Percentiles rank a stretch among this genome's conserved stretches.
These are phyloP conservation scores for Backusella psychrophila DNA, from an alignment of 192 early-diverging fungal genomes.

Conservation along the genomic window DNA sequence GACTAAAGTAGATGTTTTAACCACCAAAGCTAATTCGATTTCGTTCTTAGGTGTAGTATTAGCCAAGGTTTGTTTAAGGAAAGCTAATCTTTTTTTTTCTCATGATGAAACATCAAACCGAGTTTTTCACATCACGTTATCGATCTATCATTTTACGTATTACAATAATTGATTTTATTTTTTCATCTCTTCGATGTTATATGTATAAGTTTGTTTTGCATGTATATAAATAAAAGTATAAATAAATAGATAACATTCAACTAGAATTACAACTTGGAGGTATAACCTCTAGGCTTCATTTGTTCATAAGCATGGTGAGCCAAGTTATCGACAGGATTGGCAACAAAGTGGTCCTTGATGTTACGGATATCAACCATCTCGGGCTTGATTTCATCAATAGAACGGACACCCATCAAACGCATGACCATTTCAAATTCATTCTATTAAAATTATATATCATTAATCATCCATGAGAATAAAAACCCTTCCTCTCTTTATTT, in stretches of 20 bases:
- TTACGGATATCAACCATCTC: conserved; percentile 46
- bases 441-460: not conserved
- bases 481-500: not conserved
- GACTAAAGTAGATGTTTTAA: no score
- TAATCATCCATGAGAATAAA: not conserved
- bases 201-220: not conserved
- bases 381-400: conserved; percentile 61
- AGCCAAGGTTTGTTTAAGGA: no score
- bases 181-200: not conserved
- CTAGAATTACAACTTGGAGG: conserved; percentile 27
- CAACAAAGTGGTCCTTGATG: conserved; percentile 20
- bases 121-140: not conserved
- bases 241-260: not conserved
- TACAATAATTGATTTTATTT: not conserved
- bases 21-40: no score
- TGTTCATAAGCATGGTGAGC: conserved; percentile 26
- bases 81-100: not conserved
- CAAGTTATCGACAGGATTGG: conserved; percentile 28
- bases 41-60: no score
- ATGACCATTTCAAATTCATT: conserved; percentile 85
- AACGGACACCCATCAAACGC: conserved; percentile 68
- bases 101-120: not conserved
- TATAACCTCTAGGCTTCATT: conserved; percentile 19
- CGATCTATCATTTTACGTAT: not conserved
- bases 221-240: not conserved